A percentile compares a stretch with the other conserved stretches of the same genome.
Evolutionary conservation across 73 alveolate genomes (phyloP).

Genomic region (Symbiodinium natans): DNA sequence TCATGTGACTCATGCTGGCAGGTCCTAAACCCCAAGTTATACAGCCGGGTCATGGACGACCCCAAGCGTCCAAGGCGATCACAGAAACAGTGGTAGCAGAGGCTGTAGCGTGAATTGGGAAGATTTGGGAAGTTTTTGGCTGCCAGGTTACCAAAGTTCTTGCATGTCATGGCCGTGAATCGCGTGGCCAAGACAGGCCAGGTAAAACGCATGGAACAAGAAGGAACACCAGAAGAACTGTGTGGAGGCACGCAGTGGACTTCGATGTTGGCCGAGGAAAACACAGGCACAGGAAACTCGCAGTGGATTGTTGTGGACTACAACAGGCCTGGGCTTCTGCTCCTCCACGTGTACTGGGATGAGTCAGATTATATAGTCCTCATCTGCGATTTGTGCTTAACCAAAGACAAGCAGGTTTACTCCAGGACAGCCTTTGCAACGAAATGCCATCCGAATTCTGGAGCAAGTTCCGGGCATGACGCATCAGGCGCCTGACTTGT

Average conservation of each 20-base stretch:
- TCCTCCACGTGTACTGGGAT: too few relatives aligned
- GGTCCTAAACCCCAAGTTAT: conserved; percentile 73
- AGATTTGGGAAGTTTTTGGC: not conserved
- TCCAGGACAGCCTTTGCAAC: conserved; percentile 52
- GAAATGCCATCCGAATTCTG: conserved; percentile 21
- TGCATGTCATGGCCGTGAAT: conserved; percentile 90
- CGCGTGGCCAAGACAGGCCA: conserved; percentile 87
- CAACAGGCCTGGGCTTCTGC: conserved; percentile 20
- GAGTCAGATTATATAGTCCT: too few relatives aligned
- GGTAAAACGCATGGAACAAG: not conserved
- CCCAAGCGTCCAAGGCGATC: conserved; percentile 4
- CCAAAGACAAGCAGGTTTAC: conserved; percentile 27
- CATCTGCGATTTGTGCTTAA: not conserved
- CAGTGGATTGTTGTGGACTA: conserved; percentile 92
- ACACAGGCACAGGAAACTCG: conserved; percentile 78
- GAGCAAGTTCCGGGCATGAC: conserved; percentile 82
- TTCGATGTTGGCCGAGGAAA: conserved; percentile 56
- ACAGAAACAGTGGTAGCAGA: not conserved
- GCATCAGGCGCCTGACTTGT: conserved; percentile 36
- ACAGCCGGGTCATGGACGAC: conserved; percentile 69
- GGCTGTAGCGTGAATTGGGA: not conserved
- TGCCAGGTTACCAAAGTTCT: conserved; percentile 69
- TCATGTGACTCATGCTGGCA: too few relatives aligned
- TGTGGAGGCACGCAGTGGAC: conserved; percentile 87
- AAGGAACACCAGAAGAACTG: not conserved